Conservation (phyloP, 805 yeast species). For the Candida qinlingensis region DNA sequence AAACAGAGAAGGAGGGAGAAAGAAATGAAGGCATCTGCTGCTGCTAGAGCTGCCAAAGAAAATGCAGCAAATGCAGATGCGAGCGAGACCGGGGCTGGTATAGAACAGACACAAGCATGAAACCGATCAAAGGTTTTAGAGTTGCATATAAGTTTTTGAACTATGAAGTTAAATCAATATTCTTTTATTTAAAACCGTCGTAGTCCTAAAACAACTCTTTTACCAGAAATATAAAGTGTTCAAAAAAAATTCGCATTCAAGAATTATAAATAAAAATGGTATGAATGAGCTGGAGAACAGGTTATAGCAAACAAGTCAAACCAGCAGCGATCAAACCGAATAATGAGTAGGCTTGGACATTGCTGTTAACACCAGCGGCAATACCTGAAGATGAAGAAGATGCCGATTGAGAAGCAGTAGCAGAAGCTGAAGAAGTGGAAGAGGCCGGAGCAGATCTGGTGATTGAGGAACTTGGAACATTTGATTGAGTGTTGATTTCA, state of each 20-base stretch:
- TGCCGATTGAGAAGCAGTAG: constrained; percentile 18
- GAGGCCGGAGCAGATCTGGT: constrained; percentile 14
- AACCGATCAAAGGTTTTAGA: too few relatives aligned
- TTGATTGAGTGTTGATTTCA: constrained; percentile 31
- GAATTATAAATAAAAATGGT: background rate
- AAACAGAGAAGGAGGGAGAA: constrained; percentile 27
- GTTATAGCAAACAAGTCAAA: constrained; percentile 36
- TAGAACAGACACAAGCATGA: too few relatives aligned
- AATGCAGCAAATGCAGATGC: too few relatives aligned
- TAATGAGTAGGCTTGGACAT: constrained; percentile 11
- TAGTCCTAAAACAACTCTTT: too few relatives aligned
- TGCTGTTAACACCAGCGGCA: constrained; percentile 4
- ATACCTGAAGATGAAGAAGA: constrained; percentile 14
- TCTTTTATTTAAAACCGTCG: too few relatives aligned
- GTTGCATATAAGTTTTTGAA: too few relatives aligned
- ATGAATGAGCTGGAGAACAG: background rate
- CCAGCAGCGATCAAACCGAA: constrained; percentile 30
- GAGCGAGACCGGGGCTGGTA: too few relatives aligned
- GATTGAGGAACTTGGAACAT: constrained; percentile 12
- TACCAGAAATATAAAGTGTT: too few relatives aligned
- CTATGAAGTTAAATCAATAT: too few relatives aligned
- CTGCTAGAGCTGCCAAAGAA: too few relatives aligned
- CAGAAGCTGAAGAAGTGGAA: constrained; percentile 12
- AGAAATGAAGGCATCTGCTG: constrained; percentile 21
- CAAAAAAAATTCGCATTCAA: too few relatives aligned